A percentile compares a stretch with the other conserved stretches of the same genome.
Conservation (phyloP, 495 filamentous ascomycete species). For the Pyrenula aspistea region DNA sequence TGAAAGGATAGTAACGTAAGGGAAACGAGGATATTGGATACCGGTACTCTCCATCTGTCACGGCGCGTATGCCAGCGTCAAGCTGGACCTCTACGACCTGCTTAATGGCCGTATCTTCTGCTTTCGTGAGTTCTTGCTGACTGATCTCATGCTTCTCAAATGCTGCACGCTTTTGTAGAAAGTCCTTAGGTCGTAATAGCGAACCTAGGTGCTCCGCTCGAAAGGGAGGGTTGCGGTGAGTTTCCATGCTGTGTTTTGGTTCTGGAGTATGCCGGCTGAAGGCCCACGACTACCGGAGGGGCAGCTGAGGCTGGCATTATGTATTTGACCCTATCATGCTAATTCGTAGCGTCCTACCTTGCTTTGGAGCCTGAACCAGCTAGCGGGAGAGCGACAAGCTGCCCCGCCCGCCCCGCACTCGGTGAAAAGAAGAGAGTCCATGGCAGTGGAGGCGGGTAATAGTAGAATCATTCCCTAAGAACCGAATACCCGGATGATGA, state of each 20-base stretch:
- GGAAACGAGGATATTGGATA: conserved; percentile 16
- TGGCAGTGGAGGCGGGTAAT: neutral
- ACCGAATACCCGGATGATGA: too few species aligned
- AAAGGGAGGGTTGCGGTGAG: conserved; percentile 40
- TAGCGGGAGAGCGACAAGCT: too few species aligned
- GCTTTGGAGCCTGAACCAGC: too few species aligned
- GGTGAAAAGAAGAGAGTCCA: neutral
- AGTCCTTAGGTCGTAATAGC: conserved; percentile 48
- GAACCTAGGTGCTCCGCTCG: conserved; percentile 65
- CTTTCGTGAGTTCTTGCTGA: conserved; percentile 18
- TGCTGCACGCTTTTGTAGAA: conserved; percentile 42
- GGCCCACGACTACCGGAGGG: too few species aligned
- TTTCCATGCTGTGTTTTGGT: neutral
- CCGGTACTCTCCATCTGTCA: conserved; percentile 55
- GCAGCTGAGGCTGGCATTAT: too few species aligned
- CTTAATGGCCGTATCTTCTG: conserved; percentile 48
- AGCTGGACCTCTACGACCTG: conserved; percentile 50
- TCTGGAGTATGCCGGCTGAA: too few species aligned
- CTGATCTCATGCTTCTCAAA: conserved; percentile 34
- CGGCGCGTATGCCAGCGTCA: conserved; percentile 47
- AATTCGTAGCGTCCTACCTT: too few species aligned
- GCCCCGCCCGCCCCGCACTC: neutral
- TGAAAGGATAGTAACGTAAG: neutral
- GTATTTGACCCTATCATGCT: too few species aligned
- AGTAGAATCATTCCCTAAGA: too few species aligned